phyloP scores from a whole-genome alignment of 192 early-diverging fungal species.

The Gamsiella multidivaricata region DNA sequence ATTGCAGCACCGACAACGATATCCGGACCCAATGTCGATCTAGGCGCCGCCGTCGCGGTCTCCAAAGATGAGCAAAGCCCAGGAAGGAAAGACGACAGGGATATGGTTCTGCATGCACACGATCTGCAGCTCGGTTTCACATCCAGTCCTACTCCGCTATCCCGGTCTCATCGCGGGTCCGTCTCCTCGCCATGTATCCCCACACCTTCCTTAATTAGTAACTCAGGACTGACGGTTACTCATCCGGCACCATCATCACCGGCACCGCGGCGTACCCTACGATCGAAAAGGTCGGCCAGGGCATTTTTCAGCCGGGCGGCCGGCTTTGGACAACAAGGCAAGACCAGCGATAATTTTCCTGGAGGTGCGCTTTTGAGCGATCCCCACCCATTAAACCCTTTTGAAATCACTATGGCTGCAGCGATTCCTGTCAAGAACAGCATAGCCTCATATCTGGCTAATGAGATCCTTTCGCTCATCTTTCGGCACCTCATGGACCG shows the following conservation, averaged over 20 bases:
- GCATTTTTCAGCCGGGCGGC: not conserved
- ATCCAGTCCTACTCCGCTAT: not conserved
- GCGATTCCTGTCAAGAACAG: not conserved
- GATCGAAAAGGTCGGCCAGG: slow-evolving; percentile 5
- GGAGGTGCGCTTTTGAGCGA: too few species aligned
- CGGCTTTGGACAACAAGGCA: slow-evolving; percentile 5
- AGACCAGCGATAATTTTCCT: not conserved
- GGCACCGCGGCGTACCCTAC: not conserved
- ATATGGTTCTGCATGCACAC: not conserved
- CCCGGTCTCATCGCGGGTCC: slow-evolving; percentile 12
- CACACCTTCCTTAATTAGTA: not conserved
- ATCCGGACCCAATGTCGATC: not conserved
- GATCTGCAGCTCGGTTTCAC: not conserved
- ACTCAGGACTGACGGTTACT: not conserved
- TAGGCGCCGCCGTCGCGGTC: too few species aligned
- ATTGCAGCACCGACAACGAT: not conserved
- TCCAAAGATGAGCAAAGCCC: too few species aligned
- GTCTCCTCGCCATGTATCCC: slow-evolving; percentile 10
- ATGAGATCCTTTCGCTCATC: slow-evolving; percentile 28
- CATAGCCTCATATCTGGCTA: slow-evolving; percentile 19
- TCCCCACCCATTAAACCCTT: too few species aligned
- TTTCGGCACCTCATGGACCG: slow-evolving; percentile 41
- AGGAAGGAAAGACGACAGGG: too few species aligned
- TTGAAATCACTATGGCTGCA: too few species aligned
- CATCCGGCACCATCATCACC: not conserved